phyloP scores from a whole-genome alignment of 371 early-diverging fungal species.

The Fennellomyces sp. region DNA sequence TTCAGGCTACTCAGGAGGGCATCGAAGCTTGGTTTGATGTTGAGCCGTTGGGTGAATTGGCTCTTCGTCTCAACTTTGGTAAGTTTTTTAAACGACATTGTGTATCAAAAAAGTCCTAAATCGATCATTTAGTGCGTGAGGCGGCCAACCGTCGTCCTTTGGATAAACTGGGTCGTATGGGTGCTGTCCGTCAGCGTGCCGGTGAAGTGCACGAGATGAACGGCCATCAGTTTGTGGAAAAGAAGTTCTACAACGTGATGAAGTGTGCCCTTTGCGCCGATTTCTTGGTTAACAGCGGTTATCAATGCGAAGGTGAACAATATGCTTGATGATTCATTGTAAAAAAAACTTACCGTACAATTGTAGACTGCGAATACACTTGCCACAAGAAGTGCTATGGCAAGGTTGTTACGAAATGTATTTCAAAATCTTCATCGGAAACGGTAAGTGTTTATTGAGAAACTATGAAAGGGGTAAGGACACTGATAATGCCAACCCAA shows the following conservation, averaged over 20 bases:
- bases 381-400: slow-evolving; percentile 92
- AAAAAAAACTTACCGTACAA: background rate
- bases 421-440: slow-evolving; percentile 68
- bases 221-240: slow-evolving; percentile 90
- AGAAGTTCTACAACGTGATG: slow-evolving; percentile 92
- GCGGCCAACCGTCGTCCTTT: slow-evolving; percentile 61
- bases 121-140: slow-evolving; percentile 32
- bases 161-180: slow-evolving; percentile 82
- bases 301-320: slow-evolving; percentile 86
- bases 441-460: slow-evolving; percentile 19
- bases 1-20: slow-evolving; percentile 51
- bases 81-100: slow-evolving; percentile 18
- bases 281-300: slow-evolving; percentile 86
- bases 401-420: slow-evolving; percentile 91
- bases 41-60: slow-evolving; percentile 90
- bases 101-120: background rate
- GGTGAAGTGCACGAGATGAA: slow-evolving; percentile 83
- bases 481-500: slow-evolving; percentile 1
- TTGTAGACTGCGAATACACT: slow-evolving; percentile 87
- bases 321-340: background rate
- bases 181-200: slow-evolving; percentile 86
- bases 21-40: slow-evolving; percentile 89
- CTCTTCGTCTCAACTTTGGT: slow-evolving; percentile 81
- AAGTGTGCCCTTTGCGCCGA: slow-evolving; percentile 94
- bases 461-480: background rate